A percentile compares a stretch with the other conserved stretches of the same genome.
phyloP scores from a whole-genome alignment of 78 protist species.

The Dictyostelium citrinum region DNA sequence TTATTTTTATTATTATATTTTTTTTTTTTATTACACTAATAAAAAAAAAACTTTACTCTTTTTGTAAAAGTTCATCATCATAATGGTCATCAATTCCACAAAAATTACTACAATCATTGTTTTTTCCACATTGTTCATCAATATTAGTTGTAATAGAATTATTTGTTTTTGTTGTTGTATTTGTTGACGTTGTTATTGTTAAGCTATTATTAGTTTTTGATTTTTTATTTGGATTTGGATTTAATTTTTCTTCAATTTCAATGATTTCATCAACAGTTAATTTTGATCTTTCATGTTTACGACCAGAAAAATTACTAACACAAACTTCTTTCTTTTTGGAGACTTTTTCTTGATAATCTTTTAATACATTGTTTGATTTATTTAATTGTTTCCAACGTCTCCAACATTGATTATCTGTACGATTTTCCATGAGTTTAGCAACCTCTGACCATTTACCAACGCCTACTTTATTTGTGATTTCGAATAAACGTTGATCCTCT shows the following conservation, averaged over 20 bases:
- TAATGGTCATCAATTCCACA: not conserved
- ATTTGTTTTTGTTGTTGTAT: not conserved
- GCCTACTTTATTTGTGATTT: constrained; percentile 27
- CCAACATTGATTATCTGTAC: constrained; percentile 84
- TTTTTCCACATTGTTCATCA: not conserved
- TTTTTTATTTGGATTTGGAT: not conserved
- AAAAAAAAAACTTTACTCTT: not conserved
- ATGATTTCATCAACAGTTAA: constrained; percentile 48
- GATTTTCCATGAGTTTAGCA: constrained; percentile 2
- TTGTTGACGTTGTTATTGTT: not conserved
- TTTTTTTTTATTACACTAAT: too few species aligned
- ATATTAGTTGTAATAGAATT: not conserved
- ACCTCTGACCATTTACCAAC: constrained; percentile 68
- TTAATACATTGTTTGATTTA: not conserved
- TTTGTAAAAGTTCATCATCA: not conserved
- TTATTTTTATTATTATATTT: not conserved
- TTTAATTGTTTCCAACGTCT: constrained; percentile 61
- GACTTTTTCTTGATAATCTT: constrained; percentile 20
- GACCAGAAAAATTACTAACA: constrained; percentile 57
- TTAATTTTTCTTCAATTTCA: constrained; percentile 11
- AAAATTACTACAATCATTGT: not conserved
- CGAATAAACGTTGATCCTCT: not conserved
- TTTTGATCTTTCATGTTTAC: constrained; percentile 62
- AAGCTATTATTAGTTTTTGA: not conserved
- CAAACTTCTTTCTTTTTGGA: constrained; percentile 42